Evolutionary conservation across 202 grass and related monocot species (phyloP), one percentile per base, ranked within the genome.

Genomic region (Eragrostis tef): DNA sequence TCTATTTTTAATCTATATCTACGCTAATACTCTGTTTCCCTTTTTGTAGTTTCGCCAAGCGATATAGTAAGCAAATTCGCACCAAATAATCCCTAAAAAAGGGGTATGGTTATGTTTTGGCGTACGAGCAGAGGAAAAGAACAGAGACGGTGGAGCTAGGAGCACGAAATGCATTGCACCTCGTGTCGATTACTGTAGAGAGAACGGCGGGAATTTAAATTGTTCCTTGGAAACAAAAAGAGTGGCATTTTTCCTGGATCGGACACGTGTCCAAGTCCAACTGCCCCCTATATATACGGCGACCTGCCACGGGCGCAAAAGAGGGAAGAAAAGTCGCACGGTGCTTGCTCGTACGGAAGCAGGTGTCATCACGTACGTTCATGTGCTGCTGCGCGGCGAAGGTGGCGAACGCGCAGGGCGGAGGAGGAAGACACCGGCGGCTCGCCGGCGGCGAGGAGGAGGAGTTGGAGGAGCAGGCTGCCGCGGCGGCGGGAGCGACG

Each of bases 381-480:
- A 90, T 81, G 88, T 77, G 75, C 79, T 71, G 75, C 79, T 66
- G 71, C 64, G 0, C n/a, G 71, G 50, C 49, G 70, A 85, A 73
- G 72, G 87, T 92, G 90, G 87, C 90, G 81, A 15, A 84, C 71
- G 42, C 80, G 3, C 57, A 6, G 29, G 84, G 80, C 34, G 34
- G 34, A 39, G 34, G 34, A 39, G 34, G 34, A 14, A 45, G 31
- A 46, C 16, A 1, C 21, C 62, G 64, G 0, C 67, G 26, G 69
- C 62, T 22, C 10, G 67, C 13, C 39, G 26, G 34, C 12, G 56
- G 14, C 11, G 47, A 19, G 0, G 9, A 20, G 2, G 81, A 21
- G 3, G 62, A 21, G 0, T 67, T 15, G 0, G 46, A 53, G 6
- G 64, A 24, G 7, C 13, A 21, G 7, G 5, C 50, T 3, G 27